Evolutionary conservation across 140 eudicot species (phyloP), one percentile per base, ranked within the genome.

Genomic region (Anethum foeniculum): DNA sequence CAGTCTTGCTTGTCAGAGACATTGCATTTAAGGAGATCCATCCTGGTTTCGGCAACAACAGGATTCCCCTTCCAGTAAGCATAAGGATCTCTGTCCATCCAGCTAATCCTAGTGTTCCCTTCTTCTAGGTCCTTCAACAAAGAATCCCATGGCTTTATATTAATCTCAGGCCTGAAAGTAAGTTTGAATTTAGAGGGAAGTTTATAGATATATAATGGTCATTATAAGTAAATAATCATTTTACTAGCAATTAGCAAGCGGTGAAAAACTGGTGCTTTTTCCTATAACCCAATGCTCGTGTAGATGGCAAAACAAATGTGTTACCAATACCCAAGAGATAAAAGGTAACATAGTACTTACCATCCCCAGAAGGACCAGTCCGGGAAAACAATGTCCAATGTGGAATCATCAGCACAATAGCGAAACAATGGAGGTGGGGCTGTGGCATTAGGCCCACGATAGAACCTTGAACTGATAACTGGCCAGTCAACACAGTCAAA

Each of bases 401-500:
- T 80, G 60, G 81, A 80, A 68, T 81, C 86, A 77, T 87, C 91
- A n/a, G 85, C 82, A 81, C 93, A 86, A 47, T 90, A 90, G 30
- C 89, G 80, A 82, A 90, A 90, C 83, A 90, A 78, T 0, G 93
- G 93, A 2, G 91, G 87, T 43, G 90, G 91, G 39, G 84, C 80
- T 46, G 82, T 68, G 5, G 84, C 88, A 76, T 88, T 75, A 21
- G 84, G 87, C 48, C 86, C 68, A 3, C 30, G 75, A 38, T 85
- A 88, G 69, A 56, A 77, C 48, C 76, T 81, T 79, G 89, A 88
- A 76, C 81, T 41, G 38, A 90, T 65, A 28, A 87, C 89, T 4
- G 96, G 96, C 96, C 93, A 88, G 82, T 91, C 96, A 67, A 88
- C 93, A 79, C 96, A 91, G 65, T 91, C 96, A 82, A 91, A 91